Evolutionary conservation across 805 yeast genomes (phyloP).

Genomic region (Brettanomyces naardenensis): DNA sequence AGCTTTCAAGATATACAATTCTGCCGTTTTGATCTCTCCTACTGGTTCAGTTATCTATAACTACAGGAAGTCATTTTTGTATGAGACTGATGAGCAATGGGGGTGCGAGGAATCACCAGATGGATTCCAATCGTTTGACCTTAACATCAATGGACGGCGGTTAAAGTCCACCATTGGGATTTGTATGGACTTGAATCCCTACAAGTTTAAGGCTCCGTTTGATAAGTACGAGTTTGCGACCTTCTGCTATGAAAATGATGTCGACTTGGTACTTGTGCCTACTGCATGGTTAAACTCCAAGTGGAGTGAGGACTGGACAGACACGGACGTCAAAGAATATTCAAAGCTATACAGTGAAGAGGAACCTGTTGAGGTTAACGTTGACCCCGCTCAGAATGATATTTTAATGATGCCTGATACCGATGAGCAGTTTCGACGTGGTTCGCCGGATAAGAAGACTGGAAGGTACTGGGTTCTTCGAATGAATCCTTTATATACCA

Average conservation of each 20-base stretch:
- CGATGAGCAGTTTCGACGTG: conserved; percentile 4
- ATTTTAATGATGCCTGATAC: conserved; percentile 4
- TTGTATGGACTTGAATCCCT: conserved; percentile 92
- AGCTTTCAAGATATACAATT: conserved; percentile 45
- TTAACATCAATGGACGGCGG: conserved; percentile 25
- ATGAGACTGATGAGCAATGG: conserved; percentile 75
- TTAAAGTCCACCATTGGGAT: conserved; percentile 63
- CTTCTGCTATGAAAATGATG: conserved; percentile 37
- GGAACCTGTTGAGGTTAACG: conserved; percentile 13
- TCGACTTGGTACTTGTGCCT: conserved; percentile 61
- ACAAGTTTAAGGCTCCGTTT: conserved; percentile 76
- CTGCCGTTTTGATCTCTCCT: conserved; percentile 59
- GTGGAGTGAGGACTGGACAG: conserved; percentile 22
- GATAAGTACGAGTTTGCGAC: conserved; percentile 61
- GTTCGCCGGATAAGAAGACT: conserved; percentile 19
- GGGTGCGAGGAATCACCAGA: conserved; percentile 64
- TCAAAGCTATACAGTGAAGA: conserved; percentile 12
- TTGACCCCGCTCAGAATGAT: conserved; percentile 2
- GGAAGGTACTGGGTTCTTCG: conserved; percentile 63
- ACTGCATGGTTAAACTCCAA: conserved; percentile 76
- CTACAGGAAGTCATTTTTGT: conserved; percentile 71
- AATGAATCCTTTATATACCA: conserved; percentile 28
- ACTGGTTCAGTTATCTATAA: conserved; percentile 51
- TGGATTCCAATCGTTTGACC: conserved; percentile 45
- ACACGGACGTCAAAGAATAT: conserved; percentile 12